Conservation (phyloP, 106 monocot species). For the Iris macrosiphon region DNA sequence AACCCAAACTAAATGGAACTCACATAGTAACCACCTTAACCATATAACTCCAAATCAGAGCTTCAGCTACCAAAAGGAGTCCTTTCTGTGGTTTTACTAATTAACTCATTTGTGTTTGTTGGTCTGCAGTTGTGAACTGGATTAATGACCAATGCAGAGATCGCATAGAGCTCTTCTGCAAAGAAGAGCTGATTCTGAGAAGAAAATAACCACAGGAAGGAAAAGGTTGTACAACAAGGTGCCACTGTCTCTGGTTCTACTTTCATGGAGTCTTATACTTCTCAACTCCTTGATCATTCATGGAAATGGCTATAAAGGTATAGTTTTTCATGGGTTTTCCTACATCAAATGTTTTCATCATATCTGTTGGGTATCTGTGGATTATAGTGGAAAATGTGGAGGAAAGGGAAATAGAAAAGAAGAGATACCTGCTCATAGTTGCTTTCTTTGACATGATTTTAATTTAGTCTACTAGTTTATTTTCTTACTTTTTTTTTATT, state of each 20-base stretch:
- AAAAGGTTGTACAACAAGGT: slow-evolving; percentile 32
- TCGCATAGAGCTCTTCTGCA: slow-evolving; percentile 56
- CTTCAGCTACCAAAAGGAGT: not conserved
- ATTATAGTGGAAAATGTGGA: too few relatives aligned
- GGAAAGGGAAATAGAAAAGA: too few relatives aligned
- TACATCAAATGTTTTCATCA: not conserved
- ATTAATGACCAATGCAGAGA: slow-evolving; percentile 63
- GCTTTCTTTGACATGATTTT: too few relatives aligned
- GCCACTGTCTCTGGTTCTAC: slow-evolving; percentile 26
- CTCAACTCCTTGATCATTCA: slow-evolving; percentile 41
- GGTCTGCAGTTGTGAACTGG: slow-evolving; percentile 23
- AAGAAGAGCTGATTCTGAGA: slow-evolving; percentile 48
- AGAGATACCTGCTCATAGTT: too few relatives aligned
- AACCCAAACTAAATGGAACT: not conserved
- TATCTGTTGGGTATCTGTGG: too few relatives aligned
- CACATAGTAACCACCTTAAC: too few relatives aligned
- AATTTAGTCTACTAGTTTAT: too few relatives aligned
- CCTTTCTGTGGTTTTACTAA: not conserved
- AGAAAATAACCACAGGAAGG: slow-evolving; percentile 9
- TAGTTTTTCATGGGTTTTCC: not conserved
- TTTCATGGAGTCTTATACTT: slow-evolving; percentile 46
- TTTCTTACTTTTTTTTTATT: too few relatives aligned
- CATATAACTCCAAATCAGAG: not conserved
- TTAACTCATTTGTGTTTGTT: not conserved
- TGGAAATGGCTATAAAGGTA: slow-evolving; percentile 48